These are phyloP conservation scores for Pseudoturritis turrita DNA, from an alignment of 345 rosid genomes.

Conservation along the genomic window DNA sequence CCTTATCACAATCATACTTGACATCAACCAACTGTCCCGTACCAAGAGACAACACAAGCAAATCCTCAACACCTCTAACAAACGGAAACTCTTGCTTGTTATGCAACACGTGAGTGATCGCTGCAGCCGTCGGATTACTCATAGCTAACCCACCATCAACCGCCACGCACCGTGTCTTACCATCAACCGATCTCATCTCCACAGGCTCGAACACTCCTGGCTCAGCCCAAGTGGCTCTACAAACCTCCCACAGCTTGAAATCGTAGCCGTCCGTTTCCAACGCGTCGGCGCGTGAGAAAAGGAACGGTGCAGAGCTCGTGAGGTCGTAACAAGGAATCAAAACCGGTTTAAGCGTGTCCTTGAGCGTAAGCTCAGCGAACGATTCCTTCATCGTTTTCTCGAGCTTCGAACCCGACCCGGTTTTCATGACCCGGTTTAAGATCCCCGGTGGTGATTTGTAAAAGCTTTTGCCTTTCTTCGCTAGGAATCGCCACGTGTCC, in stretches of 20 bases:
- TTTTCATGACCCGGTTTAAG: constrained; percentile 48
- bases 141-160: constrained; percentile 90
- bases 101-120: constrained; percentile 93
- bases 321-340: constrained; percentile 89
- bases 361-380: constrained; percentile 63
- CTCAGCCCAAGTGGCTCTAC: constrained; percentile 84
- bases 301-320: constrained; percentile 78
- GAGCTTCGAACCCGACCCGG: constrained; percentile 44
- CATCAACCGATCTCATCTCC: constrained; percentile 68
- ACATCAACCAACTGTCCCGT: constrained; percentile 76
- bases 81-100: constrained; percentile 96
- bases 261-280: constrained; percentile 82
- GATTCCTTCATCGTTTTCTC: constrained; percentile 72
- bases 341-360: constrained; percentile 87
- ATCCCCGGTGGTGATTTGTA: constrained; percentile 38
- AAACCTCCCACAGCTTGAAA: constrained; percentile 85
- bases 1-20: constrained; percentile 67
- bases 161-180: constrained; percentile 71
- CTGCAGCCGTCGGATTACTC: constrained; percentile 92
- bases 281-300: constrained; percentile 95
- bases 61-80: constrained; percentile 93
- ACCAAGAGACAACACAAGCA: constrained; percentile 77
- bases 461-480: constrained; percentile 54
- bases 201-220: constrained; percentile 74
- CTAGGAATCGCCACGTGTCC: constrained; percentile 83